phyloP scores from a whole-genome alignment of 164 flowering plant species.

The Protea cynaroides region DNA sequence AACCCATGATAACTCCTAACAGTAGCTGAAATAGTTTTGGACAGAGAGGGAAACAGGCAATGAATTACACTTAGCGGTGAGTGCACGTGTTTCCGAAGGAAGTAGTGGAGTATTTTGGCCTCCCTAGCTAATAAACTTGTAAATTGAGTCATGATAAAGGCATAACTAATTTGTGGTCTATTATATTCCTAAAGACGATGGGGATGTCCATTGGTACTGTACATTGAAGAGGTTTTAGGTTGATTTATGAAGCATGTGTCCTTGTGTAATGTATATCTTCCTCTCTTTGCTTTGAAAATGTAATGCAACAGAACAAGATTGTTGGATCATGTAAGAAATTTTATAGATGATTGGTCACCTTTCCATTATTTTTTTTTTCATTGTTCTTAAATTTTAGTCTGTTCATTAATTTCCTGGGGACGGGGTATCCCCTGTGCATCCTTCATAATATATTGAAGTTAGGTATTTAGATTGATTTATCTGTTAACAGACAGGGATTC shows the following conservation, averaged over 20 bases:
- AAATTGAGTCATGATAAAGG: neutral
- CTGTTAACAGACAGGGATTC: no score
- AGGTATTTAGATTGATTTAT: no score
- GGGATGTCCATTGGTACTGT: neutral
- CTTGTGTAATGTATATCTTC: neutral
- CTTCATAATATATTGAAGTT: no score
- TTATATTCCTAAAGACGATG: conserved; percentile 1
- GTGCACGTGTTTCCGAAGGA: no score
- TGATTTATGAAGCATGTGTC: neutral
- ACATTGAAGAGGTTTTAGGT: neutral
- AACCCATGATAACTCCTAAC: conserved; percentile 4
- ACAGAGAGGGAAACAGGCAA: neutral
- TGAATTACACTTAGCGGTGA: neutral
- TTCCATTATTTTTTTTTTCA: neutral
- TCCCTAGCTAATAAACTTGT: neutral
- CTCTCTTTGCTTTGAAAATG: neutral
- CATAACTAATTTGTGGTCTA: conserved; percentile 9
- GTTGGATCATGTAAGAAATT: neutral
- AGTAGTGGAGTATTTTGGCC: no score
- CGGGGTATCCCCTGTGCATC: neutral
- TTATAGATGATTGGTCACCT: neutral
- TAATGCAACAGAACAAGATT: neutral
- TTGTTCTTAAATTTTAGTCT: neutral
- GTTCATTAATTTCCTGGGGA: neutral
- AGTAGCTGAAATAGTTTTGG: conserved; percentile 15